Percentiles rank a stretch among this genome's conserved stretches.
Evolutionary conservation across 805 yeast genomes (phyloP).

Genomic region (Candida glaebosa): DNA sequence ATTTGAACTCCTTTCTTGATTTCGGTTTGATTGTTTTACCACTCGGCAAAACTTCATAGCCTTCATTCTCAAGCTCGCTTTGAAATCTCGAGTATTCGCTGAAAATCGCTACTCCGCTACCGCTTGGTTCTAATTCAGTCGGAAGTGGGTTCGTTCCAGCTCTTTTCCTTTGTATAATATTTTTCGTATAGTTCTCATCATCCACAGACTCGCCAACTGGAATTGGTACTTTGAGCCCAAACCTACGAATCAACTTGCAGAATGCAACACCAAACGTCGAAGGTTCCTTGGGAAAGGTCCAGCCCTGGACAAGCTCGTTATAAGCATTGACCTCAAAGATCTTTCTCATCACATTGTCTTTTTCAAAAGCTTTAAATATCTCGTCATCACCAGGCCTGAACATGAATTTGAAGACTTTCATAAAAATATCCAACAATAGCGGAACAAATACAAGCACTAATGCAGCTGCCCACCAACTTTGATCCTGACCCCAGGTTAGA

Average conservation of each 20-base stretch:
- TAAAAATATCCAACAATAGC: slow-evolving; percentile 59
- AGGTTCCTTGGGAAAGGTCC: slow-evolving; percentile 60
- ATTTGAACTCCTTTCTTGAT: slow-evolving; percentile 12
- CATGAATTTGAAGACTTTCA: slow-evolving; percentile 54
- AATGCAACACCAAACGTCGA: slow-evolving; percentile 16
- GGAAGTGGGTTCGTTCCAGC: slow-evolving; percentile 46
- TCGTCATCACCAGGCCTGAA: slow-evolving; percentile 73
- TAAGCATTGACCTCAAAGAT: slow-evolving; percentile 71
- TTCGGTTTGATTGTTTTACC: slow-evolving; percentile 57
- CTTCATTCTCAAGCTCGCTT: slow-evolving; percentile 19
- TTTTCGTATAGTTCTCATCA: slow-evolving; percentile 2
- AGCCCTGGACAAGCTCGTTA: slow-evolving; percentile 71
- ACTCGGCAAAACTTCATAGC: slow-evolving; percentile 66
- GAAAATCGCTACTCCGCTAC: slow-evolving; percentile 25
- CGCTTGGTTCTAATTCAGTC: slow-evolving; percentile 51
- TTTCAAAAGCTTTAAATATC: slow-evolving; percentile 72
- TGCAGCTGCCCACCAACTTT: slow-evolving; percentile 83
- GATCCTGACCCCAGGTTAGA: slow-evolving; percentile 71
- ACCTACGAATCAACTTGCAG: neutral
- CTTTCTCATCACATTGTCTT: slow-evolving; percentile 60
- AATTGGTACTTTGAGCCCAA: slow-evolving; percentile 1
- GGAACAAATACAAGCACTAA: slow-evolving; percentile 57
- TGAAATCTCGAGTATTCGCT: slow-evolving; percentile 27
- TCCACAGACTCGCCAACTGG: neutral
- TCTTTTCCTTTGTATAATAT: slow-evolving; percentile 37